Conservation (phyloP, 192 early-diverging fungal genomes). For the Linnemannia schmuckeri region DNA sequence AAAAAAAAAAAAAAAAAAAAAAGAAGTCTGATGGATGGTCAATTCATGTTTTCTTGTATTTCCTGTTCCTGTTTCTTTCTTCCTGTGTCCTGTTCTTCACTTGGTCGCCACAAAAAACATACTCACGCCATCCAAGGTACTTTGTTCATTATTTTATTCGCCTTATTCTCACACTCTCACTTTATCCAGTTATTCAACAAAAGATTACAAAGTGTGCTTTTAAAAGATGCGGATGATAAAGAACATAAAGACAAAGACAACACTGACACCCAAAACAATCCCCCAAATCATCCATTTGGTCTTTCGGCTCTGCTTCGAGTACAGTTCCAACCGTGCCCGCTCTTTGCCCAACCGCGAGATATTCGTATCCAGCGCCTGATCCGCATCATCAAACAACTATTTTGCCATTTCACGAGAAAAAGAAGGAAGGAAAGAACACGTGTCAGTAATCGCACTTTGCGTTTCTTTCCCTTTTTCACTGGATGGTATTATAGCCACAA, state of each 20-base stretch:
- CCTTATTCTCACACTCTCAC: neutral
- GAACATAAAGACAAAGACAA: slow-evolving; percentile 55
- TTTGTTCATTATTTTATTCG: neutral
- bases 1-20: neutral
- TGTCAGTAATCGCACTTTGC: no score
- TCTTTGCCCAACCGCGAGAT: slow-evolving; percentile 48
- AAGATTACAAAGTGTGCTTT: neutral
- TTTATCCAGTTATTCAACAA: neutral
- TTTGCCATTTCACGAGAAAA: neutral
- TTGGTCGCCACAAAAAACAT: neutral
- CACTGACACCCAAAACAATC: slow-evolving; percentile 44
- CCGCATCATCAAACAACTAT: slow-evolving; percentile 44
- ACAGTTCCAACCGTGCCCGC: slow-evolving; percentile 35
- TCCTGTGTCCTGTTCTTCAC: no score
- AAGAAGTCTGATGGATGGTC: neutral
- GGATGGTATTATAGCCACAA: no score
- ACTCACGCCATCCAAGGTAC: neutral
- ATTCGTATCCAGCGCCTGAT: slow-evolving; percentile 47
- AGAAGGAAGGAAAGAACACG: neutral
- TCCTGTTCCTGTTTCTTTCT: no score
- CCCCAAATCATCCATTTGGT: slow-evolving; percentile 58
- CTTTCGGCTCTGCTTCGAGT: slow-evolving; percentile 53
- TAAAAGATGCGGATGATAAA: slow-evolving; percentile 54
- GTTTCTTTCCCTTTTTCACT: no score
- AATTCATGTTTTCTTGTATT: neutral